Evolutionary conservation across 2,329 filamentous ascomycete species (phyloP).

Genomic region (Colletotrichum cuscutae): DNA sequence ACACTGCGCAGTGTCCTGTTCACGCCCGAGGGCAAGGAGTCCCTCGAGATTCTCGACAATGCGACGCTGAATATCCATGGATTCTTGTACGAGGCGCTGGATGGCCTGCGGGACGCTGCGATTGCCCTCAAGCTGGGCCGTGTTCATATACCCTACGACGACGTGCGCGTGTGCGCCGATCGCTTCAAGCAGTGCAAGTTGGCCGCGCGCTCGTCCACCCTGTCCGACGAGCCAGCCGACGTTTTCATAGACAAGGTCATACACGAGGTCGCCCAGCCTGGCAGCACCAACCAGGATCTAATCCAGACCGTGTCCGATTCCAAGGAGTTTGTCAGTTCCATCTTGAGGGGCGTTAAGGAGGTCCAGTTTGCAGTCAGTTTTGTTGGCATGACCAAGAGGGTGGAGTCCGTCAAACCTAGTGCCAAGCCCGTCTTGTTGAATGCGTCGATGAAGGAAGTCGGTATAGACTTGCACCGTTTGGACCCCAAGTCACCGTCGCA

Average conservation of each 20-base stretch:
- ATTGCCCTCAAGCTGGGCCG: conserved; percentile 91
- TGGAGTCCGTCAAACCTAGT: conserved; percentile 73
- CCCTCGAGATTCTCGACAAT: conserved; percentile 89
- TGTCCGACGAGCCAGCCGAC: conserved; percentile 60
- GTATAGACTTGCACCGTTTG: conserved; percentile 89
- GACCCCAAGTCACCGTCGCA: conserved; percentile 94
- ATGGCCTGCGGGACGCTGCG: conserved; percentile 89
- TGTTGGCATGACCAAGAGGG: conserved; percentile 84
- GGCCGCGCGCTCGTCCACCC: conserved; percentile 42
- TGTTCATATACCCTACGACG: conserved; percentile 90
- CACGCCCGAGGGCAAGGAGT: conserved; percentile 84
- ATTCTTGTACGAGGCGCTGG: conserved; percentile 83
- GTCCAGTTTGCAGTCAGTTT: conserved; percentile 96
- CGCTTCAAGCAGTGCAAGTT: conserved; percentile 61
- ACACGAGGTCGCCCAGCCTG: conserved; percentile 76
- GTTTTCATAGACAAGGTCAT: conserved; percentile 78
- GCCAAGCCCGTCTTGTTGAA: conserved; percentile 83
- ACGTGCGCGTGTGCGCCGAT: conserved; percentile 73
- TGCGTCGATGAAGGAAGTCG: conserved; percentile 94
- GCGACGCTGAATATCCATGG: conserved; percentile 92
- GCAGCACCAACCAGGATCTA: conserved; percentile 73
- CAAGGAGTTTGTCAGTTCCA: conserved; percentile 89
- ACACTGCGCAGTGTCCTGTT: conserved; percentile 88
- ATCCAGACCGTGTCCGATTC: conserved; percentile 90
- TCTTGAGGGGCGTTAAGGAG: conserved; percentile 92